Base-by-base conservation (phyloP, 768 basidiomycete genomes). In the Nidularia pulvinata region DNA sequence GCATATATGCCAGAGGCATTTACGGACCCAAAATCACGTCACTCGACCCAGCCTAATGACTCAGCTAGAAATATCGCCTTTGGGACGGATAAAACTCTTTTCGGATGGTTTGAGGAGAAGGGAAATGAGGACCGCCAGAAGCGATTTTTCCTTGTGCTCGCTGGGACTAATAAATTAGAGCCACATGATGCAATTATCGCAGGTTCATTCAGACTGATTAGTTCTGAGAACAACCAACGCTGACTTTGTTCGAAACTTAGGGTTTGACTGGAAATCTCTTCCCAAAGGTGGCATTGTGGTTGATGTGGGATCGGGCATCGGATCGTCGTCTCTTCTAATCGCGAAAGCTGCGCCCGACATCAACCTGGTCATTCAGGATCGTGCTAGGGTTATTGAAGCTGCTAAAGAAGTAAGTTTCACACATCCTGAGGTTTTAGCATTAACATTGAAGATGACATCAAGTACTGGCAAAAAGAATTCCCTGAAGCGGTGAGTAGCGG, bases 91-190 rank as follows among this genome's bases (percentile, higher is more conserved):
- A 54, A 55, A 13, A 55, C 65, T 1, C n/a, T 68, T 3, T 76
- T 68, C 62, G 60, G 62, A 0, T 66, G 57, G 46, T 60, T 58
- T 11, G 61, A 65, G 19, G 43, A 55, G 5, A 66, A 55, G 6
- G 60, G 53, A 48, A 59, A 71, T 49, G 47, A 57, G 34, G 49
- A 32, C 4, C 44, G 59, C 11, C 54, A 61, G 10, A 53, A 55
- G 1, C 65, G 72, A 2, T 74, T 75, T 48, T 55, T 64, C 4
- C 73, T 63, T 7, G 74, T 76, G 67, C 54, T 59, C 32, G 65
- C 65, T n/a, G 42, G 65, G 1, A 50, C 57, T 36, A 61, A 65
- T 9, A 39, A 39, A n/a, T 47, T 68, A 19, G 59, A 66, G 55
- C 61, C 63, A 6, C 10, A 54, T 3, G 61, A 69, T 35, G 46